A percentile compares a stretch with the other conserved stretches of the same genome.
These are phyloP conservation scores for Cyanidioschyzon merolae DNA, from an alignment of 23 red algal genomes.

Conservation along the genomic window DNA sequence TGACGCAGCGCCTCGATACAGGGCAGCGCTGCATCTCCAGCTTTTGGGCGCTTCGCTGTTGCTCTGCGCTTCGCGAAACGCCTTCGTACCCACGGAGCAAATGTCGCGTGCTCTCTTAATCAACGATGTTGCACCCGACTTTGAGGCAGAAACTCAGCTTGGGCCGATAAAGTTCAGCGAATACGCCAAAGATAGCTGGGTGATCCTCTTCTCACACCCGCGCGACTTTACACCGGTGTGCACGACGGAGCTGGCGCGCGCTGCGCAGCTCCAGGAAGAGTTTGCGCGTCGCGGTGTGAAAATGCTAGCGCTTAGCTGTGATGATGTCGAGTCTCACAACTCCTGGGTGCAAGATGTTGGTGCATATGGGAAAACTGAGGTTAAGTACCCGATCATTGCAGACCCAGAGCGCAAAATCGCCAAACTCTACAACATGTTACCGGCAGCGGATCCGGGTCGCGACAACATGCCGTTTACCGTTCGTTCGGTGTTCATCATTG, in stretches of 20 bases:
- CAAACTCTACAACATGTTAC: conserved; percentile 46
- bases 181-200: conserved; percentile 12
- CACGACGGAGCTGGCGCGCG: conserved; percentile 70
- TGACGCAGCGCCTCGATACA: too few species aligned
- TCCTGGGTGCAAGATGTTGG: conserved; percentile 51
- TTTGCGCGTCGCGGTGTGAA: conserved; percentile 58
- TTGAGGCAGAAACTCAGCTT: conserved; percentile 8
- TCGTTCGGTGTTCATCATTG: conserved; percentile 63
- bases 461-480: conserved; percentile 42
- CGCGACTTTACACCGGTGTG: conserved; percentile 59
- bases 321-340: conserved; percentile 37
- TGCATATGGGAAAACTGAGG: conserved; percentile 18
- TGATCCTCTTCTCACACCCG: conserved; percentile 10
- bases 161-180: conserved; percentile 10
- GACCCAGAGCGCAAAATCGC: conserved; percentile 44
- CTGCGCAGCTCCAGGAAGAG: conserved; percentile 44
- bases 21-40: too few species aligned
- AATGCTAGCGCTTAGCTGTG: conserved; percentile 45
- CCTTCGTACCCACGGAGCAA: too few species aligned
- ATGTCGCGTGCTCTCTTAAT: background rate
- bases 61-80: too few species aligned
- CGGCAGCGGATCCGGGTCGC: conserved; percentile 16
- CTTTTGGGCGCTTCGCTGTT: too few species aligned
- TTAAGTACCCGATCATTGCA: conserved; percentile 54
- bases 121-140: conserved; percentile 8